These are phyloP conservation scores for Nakazawaea ernobii DNA, from an alignment of 805 yeast species.

Conservation along the genomic window DNA sequence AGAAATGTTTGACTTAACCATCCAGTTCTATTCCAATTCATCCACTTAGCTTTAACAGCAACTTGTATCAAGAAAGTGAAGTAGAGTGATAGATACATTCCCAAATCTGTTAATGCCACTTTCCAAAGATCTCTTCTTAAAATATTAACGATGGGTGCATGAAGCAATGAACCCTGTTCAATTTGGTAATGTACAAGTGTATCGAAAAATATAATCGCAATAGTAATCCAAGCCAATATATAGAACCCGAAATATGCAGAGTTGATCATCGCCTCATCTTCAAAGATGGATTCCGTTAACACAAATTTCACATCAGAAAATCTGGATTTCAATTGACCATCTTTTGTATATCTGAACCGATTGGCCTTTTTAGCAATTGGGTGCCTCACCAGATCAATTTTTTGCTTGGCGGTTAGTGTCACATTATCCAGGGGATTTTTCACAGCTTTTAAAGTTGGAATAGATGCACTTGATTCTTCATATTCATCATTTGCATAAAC, in stretches of 20 bases:
- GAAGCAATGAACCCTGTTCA: constrained; percentile 35
- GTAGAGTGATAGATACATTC: constrained; percentile 68
- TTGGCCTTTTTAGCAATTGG: not conserved
- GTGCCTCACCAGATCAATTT: not conserved
- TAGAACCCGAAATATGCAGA: constrained; percentile 72
- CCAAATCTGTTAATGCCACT: constrained; percentile 69
- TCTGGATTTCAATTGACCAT: constrained; percentile 39
- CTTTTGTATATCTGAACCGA: constrained; percentile 17
- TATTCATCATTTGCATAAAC: constrained; percentile 5
- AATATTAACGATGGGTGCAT: constrained; percentile 50
- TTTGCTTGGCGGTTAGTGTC: not conserved
- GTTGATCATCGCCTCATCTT: constrained; percentile 36
- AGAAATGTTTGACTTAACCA: constrained; percentile 51
- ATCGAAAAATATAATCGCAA: constrained; percentile 49
- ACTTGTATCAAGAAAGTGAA: constrained; percentile 55
- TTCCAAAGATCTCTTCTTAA: constrained; percentile 56
- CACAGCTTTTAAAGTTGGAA: not conserved
- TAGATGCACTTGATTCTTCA: not conserved
- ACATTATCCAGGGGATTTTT: not conserved
- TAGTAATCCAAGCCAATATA: constrained; percentile 71
- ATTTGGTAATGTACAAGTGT: constrained; percentile 48
- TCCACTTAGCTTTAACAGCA: constrained; percentile 34
- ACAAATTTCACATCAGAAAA: constrained; percentile 50
- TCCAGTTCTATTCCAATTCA: constrained; percentile 65
- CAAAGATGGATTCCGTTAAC: constrained; percentile 45